phyloP scores from a whole-genome alignment of 202 grass and related monocot species.

The Schoenoplectus tabernaemontani region DNA sequence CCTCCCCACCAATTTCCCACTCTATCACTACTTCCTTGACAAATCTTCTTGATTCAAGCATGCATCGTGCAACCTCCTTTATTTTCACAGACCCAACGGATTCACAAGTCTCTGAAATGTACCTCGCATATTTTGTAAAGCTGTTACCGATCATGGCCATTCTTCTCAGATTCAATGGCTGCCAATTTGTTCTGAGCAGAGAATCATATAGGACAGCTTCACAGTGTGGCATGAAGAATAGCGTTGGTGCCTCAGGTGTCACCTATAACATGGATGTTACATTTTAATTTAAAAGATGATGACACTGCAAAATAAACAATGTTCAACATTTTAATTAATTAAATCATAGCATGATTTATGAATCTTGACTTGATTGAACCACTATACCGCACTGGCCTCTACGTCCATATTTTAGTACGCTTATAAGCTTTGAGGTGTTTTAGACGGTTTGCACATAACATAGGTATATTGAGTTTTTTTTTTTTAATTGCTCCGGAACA shows the following conservation, averaged over 20 bases:
- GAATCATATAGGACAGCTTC: constrained; percentile 68
- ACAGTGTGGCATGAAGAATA: constrained; percentile 98
- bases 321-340: background rate
- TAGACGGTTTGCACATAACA: background rate
- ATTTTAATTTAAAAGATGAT: background rate
- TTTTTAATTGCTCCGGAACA: background rate
- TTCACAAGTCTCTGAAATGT: constrained; percentile 27
- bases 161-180: constrained; percentile 36
- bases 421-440: background rate
- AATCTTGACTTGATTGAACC: background rate
- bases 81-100: constrained; percentile 16
- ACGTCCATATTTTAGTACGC: background rate
- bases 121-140: constrained; percentile 44
- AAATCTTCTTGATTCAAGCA: constrained; percentile 38
- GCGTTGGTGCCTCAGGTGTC: constrained; percentile 28
- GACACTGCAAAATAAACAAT: background rate
- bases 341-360: background rate
- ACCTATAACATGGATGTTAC: background rate
- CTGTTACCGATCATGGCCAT: constrained; percentile 70
- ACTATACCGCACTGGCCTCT: background rate
- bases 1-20: constrained; percentile 25
- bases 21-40: constrained; percentile 42
- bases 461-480: background rate
- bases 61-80: constrained; percentile 29
- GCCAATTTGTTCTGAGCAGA: constrained; percentile 65